Evolutionary conservation across 228 moss, liverwort and hornwort genomes (phyloP).

Genomic region (Sphagnum fallax): DNA sequence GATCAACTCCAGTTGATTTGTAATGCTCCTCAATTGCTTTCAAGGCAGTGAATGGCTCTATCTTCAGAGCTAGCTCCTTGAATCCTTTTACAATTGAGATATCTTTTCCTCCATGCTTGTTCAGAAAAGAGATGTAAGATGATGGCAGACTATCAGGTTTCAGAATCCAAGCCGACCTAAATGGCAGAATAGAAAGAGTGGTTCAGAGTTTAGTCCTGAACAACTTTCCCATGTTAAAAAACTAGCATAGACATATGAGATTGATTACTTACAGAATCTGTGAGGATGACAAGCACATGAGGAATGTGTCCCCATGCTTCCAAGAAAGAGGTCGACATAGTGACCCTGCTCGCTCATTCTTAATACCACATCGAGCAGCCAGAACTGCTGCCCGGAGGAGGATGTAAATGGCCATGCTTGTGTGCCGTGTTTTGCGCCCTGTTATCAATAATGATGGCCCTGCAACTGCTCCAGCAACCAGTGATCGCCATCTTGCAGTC

Average conservation of each 20-base stretch:
- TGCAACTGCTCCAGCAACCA: slow-evolving; percentile 90
- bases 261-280: slow-evolving; percentile 80
- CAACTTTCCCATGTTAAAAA: neutral
- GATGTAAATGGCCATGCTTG: slow-evolving; percentile 94
- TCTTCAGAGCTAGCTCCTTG: slow-evolving; percentile 48
- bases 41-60: slow-evolving; percentile 35
- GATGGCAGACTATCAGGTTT: slow-evolving; percentile 83
- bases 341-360: slow-evolving; percentile 62
- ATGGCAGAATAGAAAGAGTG: slow-evolving; percentile 12
- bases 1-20: slow-evolving; percentile 39
- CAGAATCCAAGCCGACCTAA: slow-evolving; percentile 87
- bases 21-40: slow-evolving; percentile 65
- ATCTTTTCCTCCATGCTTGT: slow-evolving; percentile 91
- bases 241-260: neutral
- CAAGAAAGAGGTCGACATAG: slow-evolving; percentile 85
- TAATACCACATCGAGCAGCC: slow-evolving; percentile 87
- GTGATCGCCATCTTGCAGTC: slow-evolving; percentile 85
- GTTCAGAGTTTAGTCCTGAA: too few relatives aligned
- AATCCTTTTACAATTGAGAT: slow-evolving; percentile 61
- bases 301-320: slow-evolving; percentile 95
- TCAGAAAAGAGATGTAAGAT: slow-evolving; percentile 79
- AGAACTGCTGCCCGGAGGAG: slow-evolving; percentile 85
- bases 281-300: slow-evolving; percentile 88
- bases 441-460: slow-evolving; percentile 89
- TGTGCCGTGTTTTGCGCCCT: slow-evolving; percentile 80